Percentiles rank a stretch among this genome's conserved stretches.
Conservation (phyloP, 208 protist genomes). For the Leishmania amazonensis region DNA sequence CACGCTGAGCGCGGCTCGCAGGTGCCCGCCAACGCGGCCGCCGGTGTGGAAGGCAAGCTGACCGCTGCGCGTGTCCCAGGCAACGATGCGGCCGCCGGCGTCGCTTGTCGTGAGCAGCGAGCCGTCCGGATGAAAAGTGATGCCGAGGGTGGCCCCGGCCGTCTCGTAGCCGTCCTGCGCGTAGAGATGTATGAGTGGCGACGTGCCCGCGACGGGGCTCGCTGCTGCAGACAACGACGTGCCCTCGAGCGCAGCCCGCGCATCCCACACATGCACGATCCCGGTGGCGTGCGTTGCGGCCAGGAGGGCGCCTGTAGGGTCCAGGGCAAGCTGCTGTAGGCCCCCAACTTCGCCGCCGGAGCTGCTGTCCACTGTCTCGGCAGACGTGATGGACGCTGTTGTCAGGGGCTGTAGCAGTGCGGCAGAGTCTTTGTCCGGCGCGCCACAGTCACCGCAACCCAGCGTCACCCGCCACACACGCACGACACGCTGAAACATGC, state of each 20-base stretch:
- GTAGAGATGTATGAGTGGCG: constrained; percentile 32
- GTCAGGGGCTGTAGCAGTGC: constrained; percentile 21
- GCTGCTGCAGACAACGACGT: background rate
- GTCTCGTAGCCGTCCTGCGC: constrained; percentile 75
- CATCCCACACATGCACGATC: constrained; percentile 68
- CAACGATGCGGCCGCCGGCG: constrained; percentile 64
- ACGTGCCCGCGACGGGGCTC: background rate
- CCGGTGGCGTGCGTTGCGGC: constrained; percentile 63
- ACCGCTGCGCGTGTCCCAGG: constrained; percentile 79
- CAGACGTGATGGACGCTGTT: background rate
- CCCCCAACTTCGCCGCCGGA: constrained; percentile 24
- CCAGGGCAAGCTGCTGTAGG: constrained; percentile 53
- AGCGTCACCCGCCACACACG: constrained; percentile 42
- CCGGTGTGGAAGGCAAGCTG: constrained; percentile 55
- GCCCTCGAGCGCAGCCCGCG: constrained; percentile 23
- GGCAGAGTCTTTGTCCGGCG: constrained; percentile 1
- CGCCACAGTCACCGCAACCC: background rate
- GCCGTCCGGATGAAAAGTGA: constrained; percentile 82
- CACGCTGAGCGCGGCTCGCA: constrained; percentile 60
- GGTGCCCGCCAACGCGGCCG: constrained; percentile 58
- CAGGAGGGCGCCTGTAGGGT: constrained; percentile 66
- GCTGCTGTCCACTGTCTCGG: constrained; percentile 9
- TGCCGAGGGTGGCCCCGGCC: constrained; percentile 39
- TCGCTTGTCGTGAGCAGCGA: constrained; percentile 72
- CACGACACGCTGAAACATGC: constrained; percentile 74